Base-by-base conservation (phyloP, 768 basidiomycete genomes). In the Daedaleopsis sinensis region DNA sequence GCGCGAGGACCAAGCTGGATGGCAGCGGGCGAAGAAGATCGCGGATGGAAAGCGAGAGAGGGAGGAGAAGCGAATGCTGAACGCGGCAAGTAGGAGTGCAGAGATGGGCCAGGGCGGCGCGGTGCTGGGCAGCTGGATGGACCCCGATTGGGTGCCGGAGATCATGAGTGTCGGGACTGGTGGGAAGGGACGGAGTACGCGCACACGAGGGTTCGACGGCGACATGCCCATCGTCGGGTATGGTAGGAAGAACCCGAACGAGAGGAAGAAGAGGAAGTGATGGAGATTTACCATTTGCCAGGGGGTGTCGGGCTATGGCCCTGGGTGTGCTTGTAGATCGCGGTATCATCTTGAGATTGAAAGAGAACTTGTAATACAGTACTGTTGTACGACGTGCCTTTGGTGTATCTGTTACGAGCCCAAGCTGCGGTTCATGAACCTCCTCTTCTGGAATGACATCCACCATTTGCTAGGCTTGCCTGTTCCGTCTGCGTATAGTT, bases 391-490 rank as follows among this genome's bases (percentile, higher is more conserved):
- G 58, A 64, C 58, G 62, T 65, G 61, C 60, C 52, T 57, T 58
- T 38, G 57, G 42, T 49, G 50, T 52, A 23, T 55, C 47, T 59
- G 64, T 77, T 80, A 90, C 71, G 84, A 82, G 60, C 86, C 88
- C 73, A 94, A 74, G 74, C 91, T 93, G 72, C 93, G 88, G 78
- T 93, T 93, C 93, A 94, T 94, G 84, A 94, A 94, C 24, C 93
- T 86, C 72, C 96, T 85, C 84, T 97, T 98, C 76, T 96, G 94
- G 87, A 98, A 99, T 21, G 93, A 91, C 94, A 98, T 96, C 97
- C 97, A 99, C 97, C 97, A 99, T 76, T 99, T 99, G 82, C 91
- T 97, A 6, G 97, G 96, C 73, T 93, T 96, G 59, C 90, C 90
- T 4, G 91, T 90, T 6, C 95, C 95, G 72, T 96, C 94, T 42